Evolutionary conservation across 352 stramenopile genomes (phyloP).

Genomic region (Globisporangium megalacanthum): DNA sequence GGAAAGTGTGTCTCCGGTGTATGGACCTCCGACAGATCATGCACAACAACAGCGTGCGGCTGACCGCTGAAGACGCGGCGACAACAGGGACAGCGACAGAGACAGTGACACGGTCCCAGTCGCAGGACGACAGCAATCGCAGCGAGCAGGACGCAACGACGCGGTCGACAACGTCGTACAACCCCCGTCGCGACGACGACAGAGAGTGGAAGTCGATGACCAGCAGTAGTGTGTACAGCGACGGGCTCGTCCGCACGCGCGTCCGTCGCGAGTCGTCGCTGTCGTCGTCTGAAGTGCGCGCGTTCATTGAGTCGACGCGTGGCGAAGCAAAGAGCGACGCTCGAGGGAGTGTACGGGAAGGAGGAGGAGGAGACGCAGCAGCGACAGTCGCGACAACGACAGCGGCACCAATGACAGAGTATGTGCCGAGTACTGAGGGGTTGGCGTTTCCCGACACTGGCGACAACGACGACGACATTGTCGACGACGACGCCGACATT

Average conservation of each 20-base stretch:
- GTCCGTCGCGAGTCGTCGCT: conserved; percentile 16
- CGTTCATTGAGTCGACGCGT: conserved; percentile 9
- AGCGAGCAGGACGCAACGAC: no score
- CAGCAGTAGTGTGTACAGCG: background rate
- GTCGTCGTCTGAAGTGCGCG: conserved; percentile 21
- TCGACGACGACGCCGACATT: conserved; percentile 21
- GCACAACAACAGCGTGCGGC: conserved; percentile 24
- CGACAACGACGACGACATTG: background rate
- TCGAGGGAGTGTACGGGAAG: no score
- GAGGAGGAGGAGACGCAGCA: background rate
- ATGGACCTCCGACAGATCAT: conserved; percentile 42
- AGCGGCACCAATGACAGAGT: background rate
- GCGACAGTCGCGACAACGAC: background rate
- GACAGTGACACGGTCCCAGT: background rate
- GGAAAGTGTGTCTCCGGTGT: conserved; percentile 58
- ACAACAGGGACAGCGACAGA: conserved; percentile 9
- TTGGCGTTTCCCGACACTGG: background rate
- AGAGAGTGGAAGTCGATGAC: background rate
- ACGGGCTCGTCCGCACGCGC: background rate
- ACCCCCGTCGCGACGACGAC: no score
- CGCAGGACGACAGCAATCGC: background rate
- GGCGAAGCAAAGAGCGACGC: background rate
- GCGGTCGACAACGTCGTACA: no score
- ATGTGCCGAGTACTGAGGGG: no score
- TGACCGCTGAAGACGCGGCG: conserved; percentile 1